Conservation (phyloP, 495 filamentous ascomycete species). For the Achaetomiella virescens region DNA sequence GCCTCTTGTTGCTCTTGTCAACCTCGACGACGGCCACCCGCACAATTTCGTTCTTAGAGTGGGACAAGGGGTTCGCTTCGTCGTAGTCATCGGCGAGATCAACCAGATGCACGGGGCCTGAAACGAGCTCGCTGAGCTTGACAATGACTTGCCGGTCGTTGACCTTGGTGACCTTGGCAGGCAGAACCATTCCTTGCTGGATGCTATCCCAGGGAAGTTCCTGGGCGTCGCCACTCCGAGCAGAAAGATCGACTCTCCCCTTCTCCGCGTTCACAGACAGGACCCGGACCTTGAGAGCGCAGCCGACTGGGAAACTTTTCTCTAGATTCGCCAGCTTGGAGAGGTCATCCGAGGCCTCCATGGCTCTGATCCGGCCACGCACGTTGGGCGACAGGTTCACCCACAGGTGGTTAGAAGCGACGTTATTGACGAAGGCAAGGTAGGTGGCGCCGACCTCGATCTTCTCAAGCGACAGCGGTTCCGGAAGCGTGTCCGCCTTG, state of each 20-base stretch:
- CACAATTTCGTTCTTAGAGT: slow-evolving; percentile 76
- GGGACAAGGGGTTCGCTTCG: slow-evolving; percentile 53
- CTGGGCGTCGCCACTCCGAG: slow-evolving; percentile 48
- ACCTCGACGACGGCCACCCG: slow-evolving; percentile 75
- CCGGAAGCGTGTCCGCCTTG: slow-evolving; percentile 32
- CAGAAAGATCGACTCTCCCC: slow-evolving; percentile 75
- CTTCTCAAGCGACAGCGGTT: slow-evolving; percentile 66
- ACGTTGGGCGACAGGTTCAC: slow-evolving; percentile 87
- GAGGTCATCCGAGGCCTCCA: slow-evolving; percentile 82
- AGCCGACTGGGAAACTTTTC: slow-evolving; percentile 84
- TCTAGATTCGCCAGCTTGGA: slow-evolving; percentile 66
- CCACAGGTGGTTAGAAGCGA: slow-evolving; percentile 72
- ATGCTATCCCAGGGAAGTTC: slow-evolving; percentile 62
- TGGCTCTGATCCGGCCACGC: slow-evolving; percentile 68
- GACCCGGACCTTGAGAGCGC: slow-evolving; percentile 72
- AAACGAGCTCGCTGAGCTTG: slow-evolving; percentile 70
- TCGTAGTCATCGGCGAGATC: slow-evolving; percentile 84
- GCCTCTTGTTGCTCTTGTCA: slow-evolving; percentile 74
- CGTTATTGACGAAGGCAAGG: slow-evolving; percentile 84
- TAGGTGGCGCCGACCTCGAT: slow-evolving; percentile 62
- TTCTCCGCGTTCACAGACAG: slow-evolving; percentile 65
- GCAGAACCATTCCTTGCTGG: slow-evolving; percentile 68
- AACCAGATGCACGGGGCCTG: slow-evolving; percentile 65
- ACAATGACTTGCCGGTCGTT: slow-evolving; percentile 78
- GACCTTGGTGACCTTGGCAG: slow-evolving; percentile 77